Evolutionary conservation across 164 flowering plant genomes (phyloP), one percentile per base, ranked within the genome.

Genomic region (Macadamia integrifolia): DNA sequence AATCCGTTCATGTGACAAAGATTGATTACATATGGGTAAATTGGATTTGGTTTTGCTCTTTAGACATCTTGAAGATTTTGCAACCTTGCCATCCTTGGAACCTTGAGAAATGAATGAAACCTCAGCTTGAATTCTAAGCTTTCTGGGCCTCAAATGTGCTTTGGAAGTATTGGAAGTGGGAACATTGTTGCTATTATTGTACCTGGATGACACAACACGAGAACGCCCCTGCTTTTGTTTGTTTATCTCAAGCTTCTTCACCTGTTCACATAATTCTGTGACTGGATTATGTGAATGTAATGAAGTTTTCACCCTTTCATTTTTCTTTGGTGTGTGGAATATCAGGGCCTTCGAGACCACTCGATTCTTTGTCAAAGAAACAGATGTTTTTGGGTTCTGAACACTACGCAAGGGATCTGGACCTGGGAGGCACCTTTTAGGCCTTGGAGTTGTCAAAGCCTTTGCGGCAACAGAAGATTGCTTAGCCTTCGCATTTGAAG

Each of bases 251-350:
- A 86, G 91, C 79, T 82, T 86, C 79, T 82, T 85, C 87, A 86
- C 78, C 73, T 79, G 86, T 44, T 76, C 71, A 77, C 92, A 82
- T 6, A 83, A 44, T 67, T 71, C 84, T 42, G 72, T 71, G 48
- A 85, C 55, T 7, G 93, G 84, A n/a, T 79, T 78, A 30, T 64
- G 68, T 73, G 71, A 61, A 49, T 84, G 89, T 29, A 55, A 28
- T 9, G 80, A 79, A 40, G 66, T 58, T 74, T 79, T 83, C 7
- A 46, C 53, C 69, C 65, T 85, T 42, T 76, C 75, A 52, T 64
- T 61, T 70, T 89, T 93, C 87, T 81, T 88, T 12, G 97, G 97
- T 6, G 88, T 83, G 52, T 65, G 72, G 72, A 93, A 91, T 12
- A 83, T 82, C 74, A 91, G 68, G 64, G 94, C 80, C 76, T 90